A percentile compares a stretch with the other conserved stretches of the same genome.
Conservation (phyloP, 225 moss, liverwort and hornwort genomes). For the Marchantia paleacea region DNA sequence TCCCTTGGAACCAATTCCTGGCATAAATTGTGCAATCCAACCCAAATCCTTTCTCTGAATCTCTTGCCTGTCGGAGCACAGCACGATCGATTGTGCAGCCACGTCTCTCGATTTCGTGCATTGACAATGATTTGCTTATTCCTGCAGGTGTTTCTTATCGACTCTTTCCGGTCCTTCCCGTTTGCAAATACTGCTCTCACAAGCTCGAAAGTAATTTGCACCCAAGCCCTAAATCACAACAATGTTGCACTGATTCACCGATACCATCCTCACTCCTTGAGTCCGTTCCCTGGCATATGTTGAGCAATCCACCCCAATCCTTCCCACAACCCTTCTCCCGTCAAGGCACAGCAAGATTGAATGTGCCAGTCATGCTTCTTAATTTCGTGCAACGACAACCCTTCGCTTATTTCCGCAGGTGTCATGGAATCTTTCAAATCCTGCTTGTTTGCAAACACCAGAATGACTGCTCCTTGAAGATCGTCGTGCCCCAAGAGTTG, state of each 20-base stretch:
- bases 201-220: background rate
- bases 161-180: slow-evolving; percentile 65
- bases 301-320: slow-evolving; percentile 89
- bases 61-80: slow-evolving; percentile 70
- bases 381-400: slow-evolving; percentile 69
- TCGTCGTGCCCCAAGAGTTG: slow-evolving; percentile 76
- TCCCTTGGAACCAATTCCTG: slow-evolving; percentile 26
- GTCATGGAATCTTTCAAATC: slow-evolving; percentile 86
- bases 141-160: slow-evolving; percentile 46
- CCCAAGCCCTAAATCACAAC: slow-evolving; percentile 10
- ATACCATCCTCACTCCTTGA: slow-evolving; percentile 16
- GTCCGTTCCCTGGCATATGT: slow-evolving; percentile 65
- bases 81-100: slow-evolving; percentile 71
- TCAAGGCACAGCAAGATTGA: slow-evolving; percentile 81
- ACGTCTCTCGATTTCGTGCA: slow-evolving; percentile 66
- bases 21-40: slow-evolving; percentile 76
- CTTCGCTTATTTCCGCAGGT: slow-evolving; percentile 82
- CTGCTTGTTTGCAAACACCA: slow-evolving; percentile 85
- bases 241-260: background rate
- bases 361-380: slow-evolving; percentile 90
- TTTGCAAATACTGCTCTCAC: slow-evolving; percentile 50
- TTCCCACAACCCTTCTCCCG: slow-evolving; percentile 83
- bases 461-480: slow-evolving; percentile 66
- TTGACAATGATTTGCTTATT: slow-evolving; percentile 67
- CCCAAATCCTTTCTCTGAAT: slow-evolving; percentile 65